Evolutionary conservation across 225 moss, liverwort and hornwort genomes (phyloP).

Genomic region (Anthoceros angustus): DNA sequence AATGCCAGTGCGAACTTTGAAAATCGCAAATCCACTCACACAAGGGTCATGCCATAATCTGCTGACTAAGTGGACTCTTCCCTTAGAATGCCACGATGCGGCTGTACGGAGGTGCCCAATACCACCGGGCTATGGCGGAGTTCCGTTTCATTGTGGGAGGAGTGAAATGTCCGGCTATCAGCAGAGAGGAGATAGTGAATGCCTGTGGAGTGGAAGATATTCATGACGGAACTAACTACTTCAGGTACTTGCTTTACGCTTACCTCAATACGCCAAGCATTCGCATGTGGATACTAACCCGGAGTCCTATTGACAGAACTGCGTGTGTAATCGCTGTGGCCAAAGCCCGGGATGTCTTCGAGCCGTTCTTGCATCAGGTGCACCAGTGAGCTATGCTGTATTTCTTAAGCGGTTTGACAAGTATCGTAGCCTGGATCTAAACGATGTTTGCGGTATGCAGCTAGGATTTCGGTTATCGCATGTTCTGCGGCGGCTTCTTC

Average conservation of each 20-base stretch:
- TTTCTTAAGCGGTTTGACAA: not conserved
- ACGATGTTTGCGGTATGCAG: conserved; percentile 17
- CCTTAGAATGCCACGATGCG: conserved; percentile 87
- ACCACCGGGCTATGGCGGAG: conserved; percentile 99
- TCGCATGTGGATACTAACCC: not conserved
- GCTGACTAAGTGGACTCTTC: not conserved
- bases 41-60: not conserved
- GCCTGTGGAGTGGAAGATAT: conserved; percentile 98
- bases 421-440: not conserved
- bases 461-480: conserved; percentile 87
- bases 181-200: conserved; percentile 96
- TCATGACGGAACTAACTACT: conserved; percentile 96
- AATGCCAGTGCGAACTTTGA: not conserved
- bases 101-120: conserved; percentile 96
- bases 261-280: not conserved
- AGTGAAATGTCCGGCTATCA: conserved; percentile 77
- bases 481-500: conserved; percentile 80
- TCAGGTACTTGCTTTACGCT: conserved; percentile 42
- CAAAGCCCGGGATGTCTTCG: conserved; percentile 97
- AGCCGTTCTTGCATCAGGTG: conserved; percentile 74
- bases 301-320: conserved; percentile 46
- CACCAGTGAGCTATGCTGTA: conserved; percentile 23
- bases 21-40: not conserved
- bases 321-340: conserved; percentile 98
- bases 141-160: conserved; percentile 93